Conservation (phyloP, 2,329 filamentous ascomycete species). For the Venturia oleaginea region DNA sequence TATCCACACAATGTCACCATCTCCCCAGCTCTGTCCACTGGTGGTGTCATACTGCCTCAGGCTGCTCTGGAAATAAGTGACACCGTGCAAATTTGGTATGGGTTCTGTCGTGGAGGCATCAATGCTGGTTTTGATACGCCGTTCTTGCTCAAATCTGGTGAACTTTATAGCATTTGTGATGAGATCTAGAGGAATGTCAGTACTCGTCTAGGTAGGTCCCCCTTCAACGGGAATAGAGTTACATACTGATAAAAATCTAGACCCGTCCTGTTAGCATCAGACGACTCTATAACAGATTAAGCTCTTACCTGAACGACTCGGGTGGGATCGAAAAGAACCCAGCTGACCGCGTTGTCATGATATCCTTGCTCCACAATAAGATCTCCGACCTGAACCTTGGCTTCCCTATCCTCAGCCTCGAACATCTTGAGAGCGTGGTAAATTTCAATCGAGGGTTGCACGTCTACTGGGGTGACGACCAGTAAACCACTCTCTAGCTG, state of each 20-base stretch:
- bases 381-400: background rate
- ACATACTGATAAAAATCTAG: background rate
- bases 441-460: conserved; percentile 4
- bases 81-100: background rate
- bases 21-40: background rate
- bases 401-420: conserved; percentile 9
- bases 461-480: background rate
- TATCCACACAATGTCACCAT: conserved; percentile 34
- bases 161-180: conserved; percentile 15
- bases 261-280: background rate
- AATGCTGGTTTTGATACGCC: conserved; percentile 3
- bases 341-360: background rate
- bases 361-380: background rate
- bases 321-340: conserved; percentile 8
- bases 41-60: background rate
- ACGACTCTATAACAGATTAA: background rate
- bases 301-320: conserved; percentile 8
- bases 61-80: conserved; percentile 6
- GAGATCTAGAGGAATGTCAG: background rate
- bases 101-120: conserved; percentile 7
- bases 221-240: background rate
- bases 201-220: background rate
- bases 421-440: conserved; percentile 12
- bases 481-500: conserved; percentile 10
- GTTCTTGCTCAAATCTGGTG: conserved; percentile 5